phyloP scores from a whole-genome alignment of 345 rosid genomes.

The Melaleuca quinquenervia region DNA sequence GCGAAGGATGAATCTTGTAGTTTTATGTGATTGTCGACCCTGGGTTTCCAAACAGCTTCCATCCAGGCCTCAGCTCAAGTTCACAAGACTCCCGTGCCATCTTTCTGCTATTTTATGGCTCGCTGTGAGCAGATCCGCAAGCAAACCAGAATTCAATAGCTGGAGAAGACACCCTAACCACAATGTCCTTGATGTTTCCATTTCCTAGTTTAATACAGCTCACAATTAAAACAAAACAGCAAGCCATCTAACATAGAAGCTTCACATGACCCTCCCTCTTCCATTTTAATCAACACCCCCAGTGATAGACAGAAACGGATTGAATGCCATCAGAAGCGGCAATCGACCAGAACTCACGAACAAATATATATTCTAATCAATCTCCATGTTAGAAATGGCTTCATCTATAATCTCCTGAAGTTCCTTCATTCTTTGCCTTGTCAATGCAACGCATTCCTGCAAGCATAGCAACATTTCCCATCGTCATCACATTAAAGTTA shows the following conservation, averaged over 20 bases:
- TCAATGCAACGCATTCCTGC: slow-evolving; percentile 57
- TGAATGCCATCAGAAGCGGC: not conserved
- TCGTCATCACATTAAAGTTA: not conserved
- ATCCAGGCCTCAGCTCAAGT: not conserved
- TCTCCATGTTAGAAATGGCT: slow-evolving; percentile 45
- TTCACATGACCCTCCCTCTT: not conserved
- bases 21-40: not conserved
- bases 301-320: not conserved
- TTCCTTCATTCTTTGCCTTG: slow-evolving; percentile 51
- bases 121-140: not conserved
- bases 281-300: not conserved
- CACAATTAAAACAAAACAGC: not conserved
- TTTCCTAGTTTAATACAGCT: not conserved
- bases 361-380: slow-evolving; percentile 12
- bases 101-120: not conserved
- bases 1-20: not conserved
- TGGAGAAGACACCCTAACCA: not conserved
- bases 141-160: not conserved
- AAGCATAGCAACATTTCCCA: slow-evolving; percentile 1
- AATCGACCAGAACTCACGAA: not conserved
- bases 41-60: not conserved
- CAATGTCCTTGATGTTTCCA: not conserved
- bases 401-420: slow-evolving; percentile 39
- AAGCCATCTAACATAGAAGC: not conserved
- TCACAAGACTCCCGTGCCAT: not conserved